phyloP scores from a whole-genome alignment of 345 rosid genomes.

The Ceriops decandra region DNA sequence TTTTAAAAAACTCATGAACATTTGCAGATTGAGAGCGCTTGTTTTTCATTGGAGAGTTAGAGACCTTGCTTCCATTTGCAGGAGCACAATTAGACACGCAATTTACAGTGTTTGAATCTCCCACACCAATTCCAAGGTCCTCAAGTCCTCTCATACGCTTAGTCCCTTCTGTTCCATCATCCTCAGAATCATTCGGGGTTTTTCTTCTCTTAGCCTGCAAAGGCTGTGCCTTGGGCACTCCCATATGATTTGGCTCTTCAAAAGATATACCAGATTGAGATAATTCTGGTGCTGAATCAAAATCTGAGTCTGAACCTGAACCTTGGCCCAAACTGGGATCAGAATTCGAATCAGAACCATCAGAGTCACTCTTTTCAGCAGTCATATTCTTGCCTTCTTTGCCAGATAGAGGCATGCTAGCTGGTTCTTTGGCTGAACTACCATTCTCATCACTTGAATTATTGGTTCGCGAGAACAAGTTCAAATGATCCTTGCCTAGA shows the following conservation, averaged over 20 bases:
- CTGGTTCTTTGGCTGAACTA: slow-evolving; percentile 46
- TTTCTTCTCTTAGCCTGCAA: slow-evolving; percentile 62
- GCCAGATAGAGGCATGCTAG: slow-evolving; percentile 44
- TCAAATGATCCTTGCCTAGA: slow-evolving; percentile 47
- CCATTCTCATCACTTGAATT: slow-evolving; percentile 33
- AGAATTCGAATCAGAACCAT: slow-evolving; percentile 20
- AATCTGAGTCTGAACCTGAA: not conserved
- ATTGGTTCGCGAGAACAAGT: slow-evolving; percentile 27
- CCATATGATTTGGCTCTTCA: slow-evolving; percentile 49
- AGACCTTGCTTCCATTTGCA: slow-evolving; percentile 45
- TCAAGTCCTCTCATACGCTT: slow-evolving; percentile 98
- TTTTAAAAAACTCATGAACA: slow-evolving; percentile 57
- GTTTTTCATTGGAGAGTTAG: slow-evolving; percentile 47
- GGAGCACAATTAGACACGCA: slow-evolving; percentile 46
- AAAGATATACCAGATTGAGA: slow-evolving; percentile 66
- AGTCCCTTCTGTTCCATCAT: slow-evolving; percentile 88
- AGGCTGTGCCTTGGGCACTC: slow-evolving; percentile 47
- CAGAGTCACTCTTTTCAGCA: slow-evolving; percentile 40
- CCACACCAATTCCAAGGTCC: slow-evolving; percentile 71
- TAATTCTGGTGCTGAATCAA: slow-evolving; percentile 52
- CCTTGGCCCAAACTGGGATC: not conserved
- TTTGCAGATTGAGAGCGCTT: slow-evolving; percentile 65
- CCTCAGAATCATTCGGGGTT: slow-evolving; percentile 95
- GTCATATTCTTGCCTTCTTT: slow-evolving; percentile 42
- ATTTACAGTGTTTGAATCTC: slow-evolving; percentile 41